Base-by-base conservation (phyloP, 139 green algal genomes). In the Gonium pectorale region DNA sequence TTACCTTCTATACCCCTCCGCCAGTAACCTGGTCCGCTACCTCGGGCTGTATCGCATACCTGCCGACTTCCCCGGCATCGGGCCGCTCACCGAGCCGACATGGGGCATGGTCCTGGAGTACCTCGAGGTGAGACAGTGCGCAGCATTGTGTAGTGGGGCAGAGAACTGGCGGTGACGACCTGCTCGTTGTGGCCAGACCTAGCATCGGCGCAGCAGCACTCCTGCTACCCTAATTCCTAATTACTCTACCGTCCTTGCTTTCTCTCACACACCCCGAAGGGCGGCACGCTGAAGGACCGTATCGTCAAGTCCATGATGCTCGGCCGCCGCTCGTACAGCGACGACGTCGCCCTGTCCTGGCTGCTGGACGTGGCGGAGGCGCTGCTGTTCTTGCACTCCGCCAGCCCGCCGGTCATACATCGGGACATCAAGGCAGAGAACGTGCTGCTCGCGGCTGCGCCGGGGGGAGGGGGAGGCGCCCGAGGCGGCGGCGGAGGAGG, bases 401-500 rank as follows among this genome's bases (percentile, higher is more conserved):
- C 31, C 49, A 33, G 21, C 21, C 70, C 46, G 2, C 31, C 70
- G 31, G 7, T 46, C 46, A 66, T 64, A 15, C 60, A 68, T 31
- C n/a, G 60, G 15, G 62, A 68, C 62, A 5, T 66, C 46, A 79
- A 78, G 44, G 69, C 69, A 9, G 70, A 79, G 46, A 79, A 79
- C 44, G 49, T 79, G n/a, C 49, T 79, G 70, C 70, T 79, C 21
- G n/a, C n/a, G n/a, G n/a, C n/a, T n/a, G n/a, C n/a, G n/a, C n/a
- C n/a, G n/a, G n/a, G n/a, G n/a, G n/a, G n/a, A n/a, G n/a, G n/a
- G n/a, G n/a, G n/a, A n/a, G n/a, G n/a, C n/a, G n/a, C n/a, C n/a
- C n/a, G n/a, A n/a, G n/a, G n/a, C n/a, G n/a, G n/a, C n/a, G n/a
- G n/a, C n/a, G n/a, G n/a, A n/a, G n/a, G n/a, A n/a, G n/a, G n/a